A percentile compares a stretch with the other conserved stretches of the same genome.
These are phyloP conservation scores for Camellia lanceoleosa DNA, from an alignment of 148 eudicot genomes.

Conservation along the genomic window DNA sequence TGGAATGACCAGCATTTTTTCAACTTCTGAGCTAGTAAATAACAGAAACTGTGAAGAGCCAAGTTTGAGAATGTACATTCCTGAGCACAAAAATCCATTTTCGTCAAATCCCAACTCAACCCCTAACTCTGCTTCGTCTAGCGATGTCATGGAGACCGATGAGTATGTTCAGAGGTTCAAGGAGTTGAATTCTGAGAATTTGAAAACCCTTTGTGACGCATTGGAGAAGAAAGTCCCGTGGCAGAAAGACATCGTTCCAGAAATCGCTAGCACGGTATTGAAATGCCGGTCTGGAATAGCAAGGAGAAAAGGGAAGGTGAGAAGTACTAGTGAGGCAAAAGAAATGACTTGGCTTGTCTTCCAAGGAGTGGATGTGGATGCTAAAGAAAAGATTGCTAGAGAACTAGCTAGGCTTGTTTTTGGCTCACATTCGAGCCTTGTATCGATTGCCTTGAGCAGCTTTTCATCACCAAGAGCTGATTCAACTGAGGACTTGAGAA, in stretches of 20 bases:
- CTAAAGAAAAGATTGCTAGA: conserved; percentile 67
- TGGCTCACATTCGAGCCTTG: conserved; percentile 54
- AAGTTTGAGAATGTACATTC: conserved; percentile 31
- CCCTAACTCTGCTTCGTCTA: conserved; percentile 53
- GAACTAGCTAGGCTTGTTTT: conserved; percentile 68
- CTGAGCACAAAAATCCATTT: conserved; percentile 22
- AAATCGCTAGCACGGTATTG: conserved; percentile 59
- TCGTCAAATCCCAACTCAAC: conserved; percentile 43
- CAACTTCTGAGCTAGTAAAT: not conserved
- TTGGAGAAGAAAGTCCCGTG: conserved; percentile 68
- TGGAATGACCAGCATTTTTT: conserved; percentile 18
- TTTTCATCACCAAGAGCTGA: conserved; percentile 48
- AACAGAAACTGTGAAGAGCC: conserved; percentile 18
- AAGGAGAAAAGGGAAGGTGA: conserved; percentile 32
- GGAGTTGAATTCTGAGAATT: conserved; percentile 54
- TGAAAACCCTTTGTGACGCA: conserved; percentile 55
- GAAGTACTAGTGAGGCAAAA: conserved; percentile 23
- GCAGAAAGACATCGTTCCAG: conserved; percentile 60
- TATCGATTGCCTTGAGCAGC: conserved; percentile 49
- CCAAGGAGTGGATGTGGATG: conserved; percentile 59
- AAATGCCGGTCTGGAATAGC: conserved; percentile 63
- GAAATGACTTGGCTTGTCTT: conserved; percentile 89
- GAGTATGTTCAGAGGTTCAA: conserved; percentile 51
- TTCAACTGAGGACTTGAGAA: conserved; percentile 48
- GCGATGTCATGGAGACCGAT: conserved; percentile 54